Base-by-base conservation (phyloP, 306 rosid species). In the Notholithocarpus densiflorus region DNA sequence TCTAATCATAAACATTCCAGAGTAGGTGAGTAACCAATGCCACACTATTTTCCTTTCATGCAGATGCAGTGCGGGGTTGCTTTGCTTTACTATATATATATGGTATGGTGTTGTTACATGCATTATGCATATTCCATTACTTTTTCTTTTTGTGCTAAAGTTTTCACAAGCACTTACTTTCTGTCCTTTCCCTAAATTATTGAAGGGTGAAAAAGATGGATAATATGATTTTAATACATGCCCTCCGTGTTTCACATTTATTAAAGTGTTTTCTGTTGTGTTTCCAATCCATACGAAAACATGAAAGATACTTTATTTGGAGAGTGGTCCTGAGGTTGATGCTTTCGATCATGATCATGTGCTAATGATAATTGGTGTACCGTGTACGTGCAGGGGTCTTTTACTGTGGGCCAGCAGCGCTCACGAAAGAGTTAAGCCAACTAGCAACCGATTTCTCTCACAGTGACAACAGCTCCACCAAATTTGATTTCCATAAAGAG, bases 401-500 rank as follows among this genome's bases (percentile, higher is more conserved):
- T 79, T 91, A 87, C 72, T 87, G 95, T 68, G 95, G 95, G 20
- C 73, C 53, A 70, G 88, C 84, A 0, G 70, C 87, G 1, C 85
- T 82, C 4, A 61, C 82, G 2, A 24, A 79, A 60, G 80, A 84
- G 65, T 92, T 91, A 62, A 74, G 83, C 31, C 84, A 82, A 24
- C 83, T 89, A 77, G 80, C 89, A 57, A 77, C 72, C 15, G 91
- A 91, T 73, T 89, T 87, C 71, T 85, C 91, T 66, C 93, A 72
- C 85, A 40, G 45, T 40, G 12, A 40, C 45, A 82, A 77, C 61
- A 87, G 88, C 61, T 74, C 72, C 74, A 88, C 89, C 56, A 88
- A 82, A 80, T 88, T 78, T 73, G 89, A 84, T 17, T 88, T 88
- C 62, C 92, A 88, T 73, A 86, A 88, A 62, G 92, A 88, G 66